Conservation (phyloP, 345 rosid genomes). For the Trapa incisa region DNA sequence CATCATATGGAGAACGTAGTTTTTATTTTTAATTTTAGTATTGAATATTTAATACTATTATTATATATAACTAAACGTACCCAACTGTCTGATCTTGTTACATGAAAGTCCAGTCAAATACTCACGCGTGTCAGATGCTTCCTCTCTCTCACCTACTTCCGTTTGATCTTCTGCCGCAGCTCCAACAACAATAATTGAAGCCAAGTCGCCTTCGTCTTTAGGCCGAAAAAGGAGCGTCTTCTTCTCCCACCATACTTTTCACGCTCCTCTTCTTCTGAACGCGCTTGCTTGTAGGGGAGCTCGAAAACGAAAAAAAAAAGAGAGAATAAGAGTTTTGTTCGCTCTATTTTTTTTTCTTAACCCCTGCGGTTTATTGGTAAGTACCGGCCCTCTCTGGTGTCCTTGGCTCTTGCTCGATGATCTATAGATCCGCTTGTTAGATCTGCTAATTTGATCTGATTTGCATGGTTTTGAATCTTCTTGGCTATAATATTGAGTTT, state of each 20-base stretch:
- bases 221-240: not conserved
- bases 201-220: too few species aligned
- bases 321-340: not conserved
- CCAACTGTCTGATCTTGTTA: too few species aligned
- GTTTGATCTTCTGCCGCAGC: too few species aligned
- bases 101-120: too few species aligned
- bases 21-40: too few species aligned
- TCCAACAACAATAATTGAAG: too few species aligned
- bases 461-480: not conserved
- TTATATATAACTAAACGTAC: too few species aligned
- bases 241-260: not conserved
- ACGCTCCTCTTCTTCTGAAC: not conserved
- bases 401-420: not conserved
- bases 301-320: too few species aligned
- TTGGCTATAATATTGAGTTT: not conserved
- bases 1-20: too few species aligned
- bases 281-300: not conserved
- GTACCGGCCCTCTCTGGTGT: not conserved
- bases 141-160: too few species aligned
- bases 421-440: not conserved
- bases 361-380: not conserved
- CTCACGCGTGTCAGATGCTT: too few species aligned
- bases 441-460: not conserved
- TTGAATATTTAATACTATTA: too few species aligned
- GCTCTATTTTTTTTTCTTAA: not conserved